Percentiles rank a stretch among this genome's conserved stretches.
Evolutionary conservation across 2,329 filamentous ascomycete genomes (phyloP).

Genomic region (Ophiostoma angusticollis): DNA sequence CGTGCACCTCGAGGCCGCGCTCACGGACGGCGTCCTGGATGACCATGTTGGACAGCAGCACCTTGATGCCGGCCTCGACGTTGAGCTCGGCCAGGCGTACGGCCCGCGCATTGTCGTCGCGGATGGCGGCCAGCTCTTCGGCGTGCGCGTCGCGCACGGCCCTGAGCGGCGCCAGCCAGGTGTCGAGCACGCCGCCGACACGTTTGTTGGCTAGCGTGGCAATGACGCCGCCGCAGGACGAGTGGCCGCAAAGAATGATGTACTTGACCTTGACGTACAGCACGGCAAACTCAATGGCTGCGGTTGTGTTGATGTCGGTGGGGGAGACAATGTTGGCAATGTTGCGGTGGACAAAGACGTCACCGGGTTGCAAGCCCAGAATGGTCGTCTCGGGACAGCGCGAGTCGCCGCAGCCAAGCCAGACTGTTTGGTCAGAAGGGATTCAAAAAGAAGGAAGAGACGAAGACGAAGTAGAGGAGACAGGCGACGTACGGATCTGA

Average conservation of each 20-base stretch:
- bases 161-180: slow-evolving; percentile 40
- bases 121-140: slow-evolving; percentile 41
- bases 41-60: slow-evolving; percentile 54
- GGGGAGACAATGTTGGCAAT: slow-evolving; percentile 72
- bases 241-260: slow-evolving; percentile 58
- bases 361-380: slow-evolving; percentile 64
- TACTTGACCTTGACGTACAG: slow-evolving; percentile 57
- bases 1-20: slow-evolving; percentile 61
- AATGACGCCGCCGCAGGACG: slow-evolving; percentile 52
- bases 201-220: slow-evolving; percentile 38
- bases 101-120: slow-evolving; percentile 40
- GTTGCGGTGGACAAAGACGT: slow-evolving; percentile 83
- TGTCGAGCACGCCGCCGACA: slow-evolving; percentile 41
- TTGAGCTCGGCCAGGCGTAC: slow-evolving; percentile 64
- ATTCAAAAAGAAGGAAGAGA: background rate
- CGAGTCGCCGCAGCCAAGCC: slow-evolving; percentile 80
- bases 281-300: slow-evolving; percentile 72
- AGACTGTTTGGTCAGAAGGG: slow-evolving; percentile 36
- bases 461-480: too few species aligned
- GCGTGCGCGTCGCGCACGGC: slow-evolving; percentile 32
- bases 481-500: slow-evolving; percentile 38
- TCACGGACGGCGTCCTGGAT: slow-evolving; percentile 59
- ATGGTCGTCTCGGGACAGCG: slow-evolving; percentile 75
- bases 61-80: slow-evolving; percentile 54
- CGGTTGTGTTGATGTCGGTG: slow-evolving; percentile 60